Evolutionary conservation across 305 asterid species (phyloP).

Genomic region (Coffea humblotiana): DNA sequence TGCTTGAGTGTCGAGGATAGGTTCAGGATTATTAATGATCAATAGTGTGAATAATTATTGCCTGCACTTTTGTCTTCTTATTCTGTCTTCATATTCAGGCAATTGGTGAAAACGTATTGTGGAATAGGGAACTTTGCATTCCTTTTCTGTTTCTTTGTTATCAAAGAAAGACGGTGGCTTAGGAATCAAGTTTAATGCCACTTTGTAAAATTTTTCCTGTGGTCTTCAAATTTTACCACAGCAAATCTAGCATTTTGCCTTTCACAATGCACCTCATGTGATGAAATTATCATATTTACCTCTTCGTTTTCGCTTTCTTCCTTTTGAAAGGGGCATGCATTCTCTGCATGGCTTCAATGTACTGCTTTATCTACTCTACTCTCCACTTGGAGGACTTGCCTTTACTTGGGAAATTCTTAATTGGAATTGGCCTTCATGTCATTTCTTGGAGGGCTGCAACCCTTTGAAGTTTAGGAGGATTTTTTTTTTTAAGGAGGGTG

Average conservation of each 20-base stretch:
- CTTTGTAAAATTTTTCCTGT: not conserved
- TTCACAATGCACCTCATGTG: too few relatives aligned
- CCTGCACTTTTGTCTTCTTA: constrained; percentile 18
- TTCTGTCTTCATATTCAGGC: constrained; percentile 21
- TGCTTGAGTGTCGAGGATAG: constrained; percentile 9
- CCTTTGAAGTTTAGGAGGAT: too few relatives aligned
- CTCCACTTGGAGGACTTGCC: not conserved
- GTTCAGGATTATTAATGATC: not conserved
- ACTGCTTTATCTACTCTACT: too few relatives aligned
- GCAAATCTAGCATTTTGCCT: not conserved
- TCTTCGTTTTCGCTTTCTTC: too few relatives aligned
- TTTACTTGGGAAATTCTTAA: not conserved
- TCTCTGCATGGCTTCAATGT: not conserved
- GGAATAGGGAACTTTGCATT: constrained; percentile 6
- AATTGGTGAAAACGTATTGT: constrained; percentile 8
- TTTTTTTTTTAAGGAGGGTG: too few relatives aligned
- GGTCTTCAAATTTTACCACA: not conserved
- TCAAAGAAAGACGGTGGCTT: constrained; percentile 1
- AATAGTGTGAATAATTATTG: constrained; percentile 3
- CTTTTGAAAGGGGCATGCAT: not conserved
- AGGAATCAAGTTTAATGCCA: not conserved
- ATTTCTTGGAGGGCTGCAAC: too few relatives aligned
- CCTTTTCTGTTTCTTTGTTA: constrained; percentile 6
- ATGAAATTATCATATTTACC: too few relatives aligned
- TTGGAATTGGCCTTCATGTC: too few relatives aligned